Percentiles rank a stretch among this genome's conserved stretches.
Conservation (phyloP, 192 early-diverging fungal genomes). For the Coemansia sp. region DNA sequence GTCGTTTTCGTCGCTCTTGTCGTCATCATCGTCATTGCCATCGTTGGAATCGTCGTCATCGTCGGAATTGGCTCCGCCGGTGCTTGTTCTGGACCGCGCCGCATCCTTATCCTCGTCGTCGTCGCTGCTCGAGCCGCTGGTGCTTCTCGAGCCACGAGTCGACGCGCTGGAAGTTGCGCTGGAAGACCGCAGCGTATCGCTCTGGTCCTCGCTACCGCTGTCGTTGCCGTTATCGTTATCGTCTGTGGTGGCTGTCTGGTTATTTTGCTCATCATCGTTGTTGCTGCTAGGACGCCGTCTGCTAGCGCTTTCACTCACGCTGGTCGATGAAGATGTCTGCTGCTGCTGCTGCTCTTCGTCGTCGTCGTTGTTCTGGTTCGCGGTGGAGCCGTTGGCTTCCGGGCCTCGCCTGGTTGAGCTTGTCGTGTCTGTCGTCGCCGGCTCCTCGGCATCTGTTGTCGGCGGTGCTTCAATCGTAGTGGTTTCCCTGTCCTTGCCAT, state of each 20-base stretch:
- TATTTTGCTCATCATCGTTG: background rate
- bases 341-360: background rate
- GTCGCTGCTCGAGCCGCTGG: background rate
- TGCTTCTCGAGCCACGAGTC: background rate
- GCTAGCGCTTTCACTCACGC: no score
- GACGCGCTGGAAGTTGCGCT: background rate
- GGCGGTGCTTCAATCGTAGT: background rate
- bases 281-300: no score
- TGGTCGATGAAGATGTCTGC: no score
- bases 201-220: no score
- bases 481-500: background rate
- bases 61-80: background rate
- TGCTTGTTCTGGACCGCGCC: background rate
- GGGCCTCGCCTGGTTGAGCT: background rate
- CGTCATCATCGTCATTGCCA: background rate
- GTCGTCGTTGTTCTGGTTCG: background rate
- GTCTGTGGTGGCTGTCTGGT: background rate
- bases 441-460: background rate
- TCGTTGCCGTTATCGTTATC: background rate
- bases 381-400: background rate
- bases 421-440: background rate
- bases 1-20: background rate
- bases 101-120: background rate
- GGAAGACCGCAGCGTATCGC: background rate
- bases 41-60: background rate